Conservation (phyloP, 1,284 basidiomycete species). For the Somion occarium region DNA sequence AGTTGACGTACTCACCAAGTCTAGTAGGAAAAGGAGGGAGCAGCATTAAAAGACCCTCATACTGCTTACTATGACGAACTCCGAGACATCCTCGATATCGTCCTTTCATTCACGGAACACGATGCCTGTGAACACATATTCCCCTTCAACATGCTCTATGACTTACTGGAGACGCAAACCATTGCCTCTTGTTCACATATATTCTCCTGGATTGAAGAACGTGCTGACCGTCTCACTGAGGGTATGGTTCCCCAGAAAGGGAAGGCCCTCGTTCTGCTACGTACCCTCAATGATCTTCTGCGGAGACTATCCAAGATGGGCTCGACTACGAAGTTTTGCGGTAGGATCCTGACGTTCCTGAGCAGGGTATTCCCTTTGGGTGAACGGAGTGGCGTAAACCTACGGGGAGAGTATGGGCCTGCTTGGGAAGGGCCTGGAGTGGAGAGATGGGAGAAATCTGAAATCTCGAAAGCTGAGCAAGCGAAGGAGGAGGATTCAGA, state of each 20-base stretch:
- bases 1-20: conserved; percentile 2
- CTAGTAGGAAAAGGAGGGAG: conserved; percentile 57
- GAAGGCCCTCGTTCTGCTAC: conserved; percentile 79
- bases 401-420: conserved; percentile 81
- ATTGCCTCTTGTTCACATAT: conserved; percentile 77
- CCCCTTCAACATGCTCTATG: conserved; percentile 65
- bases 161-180: conserved; percentile 78
- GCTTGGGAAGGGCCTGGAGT: conserved; percentile 67
- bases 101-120: conserved; percentile 68
- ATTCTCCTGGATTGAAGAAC: conserved; percentile 79
- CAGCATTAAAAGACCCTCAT: conserved; percentile 41
- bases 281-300: conserved; percentile 83
- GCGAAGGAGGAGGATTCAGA: conserved; percentile 1
- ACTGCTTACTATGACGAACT: conserved; percentile 57
- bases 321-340: conserved; percentile 79
- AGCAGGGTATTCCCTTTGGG: conserved; percentile 83
- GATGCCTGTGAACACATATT: conserved; percentile 50
- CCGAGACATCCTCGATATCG: conserved; percentile 62
- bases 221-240: conserved; percentile 59
- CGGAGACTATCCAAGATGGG: conserved; percentile 83
- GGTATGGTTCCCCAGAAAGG: conserved; percentile 81
- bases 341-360: conserved; percentile 82
- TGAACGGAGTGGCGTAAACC: conserved; percentile 87
- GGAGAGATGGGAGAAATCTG: conserved; percentile 21
- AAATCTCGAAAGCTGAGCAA: conserved; percentile 1